phyloP scores from a whole-genome alignment of 2,329 filamentous ascomycete genomes.

The Claviceps maximensis region DNA sequence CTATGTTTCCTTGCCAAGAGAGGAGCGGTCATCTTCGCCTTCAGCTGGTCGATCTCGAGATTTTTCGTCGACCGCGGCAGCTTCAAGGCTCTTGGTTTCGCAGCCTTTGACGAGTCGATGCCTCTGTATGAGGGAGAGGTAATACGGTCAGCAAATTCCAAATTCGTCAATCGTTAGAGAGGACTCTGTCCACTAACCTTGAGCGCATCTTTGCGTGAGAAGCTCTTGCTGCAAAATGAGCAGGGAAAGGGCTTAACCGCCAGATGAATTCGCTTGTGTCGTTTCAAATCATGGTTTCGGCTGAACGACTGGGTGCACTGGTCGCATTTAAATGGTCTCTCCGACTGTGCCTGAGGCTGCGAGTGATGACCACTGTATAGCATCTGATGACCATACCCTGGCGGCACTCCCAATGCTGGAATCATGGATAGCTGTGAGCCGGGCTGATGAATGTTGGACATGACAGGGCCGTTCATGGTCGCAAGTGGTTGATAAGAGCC shows the following conservation, averaged over 20 bases:
- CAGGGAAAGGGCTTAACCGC: constrained; percentile 95
- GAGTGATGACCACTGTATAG: constrained; percentile 45
- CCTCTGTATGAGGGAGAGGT: constrained; percentile 27
- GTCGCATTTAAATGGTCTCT: constrained; percentile 90
- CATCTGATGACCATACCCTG: constrained; percentile 44
- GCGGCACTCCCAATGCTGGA: constrained; percentile 38
- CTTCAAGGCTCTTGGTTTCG: constrained; percentile 23
- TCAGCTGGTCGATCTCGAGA: constrained; percentile 4
- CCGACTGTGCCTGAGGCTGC: constrained; percentile 42
- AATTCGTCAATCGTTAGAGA: no score
- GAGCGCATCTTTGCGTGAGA: constrained; percentile 88
- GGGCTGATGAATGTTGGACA: constrained; percentile 68
- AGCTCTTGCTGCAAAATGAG: constrained; percentile 84
- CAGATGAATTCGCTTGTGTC: constrained; percentile 89
- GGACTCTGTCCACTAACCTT: constrained; percentile 51
- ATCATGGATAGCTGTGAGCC: constrained; percentile 60
- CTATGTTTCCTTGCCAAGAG: constrained; percentile 4
- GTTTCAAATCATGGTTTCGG: constrained; percentile 88
- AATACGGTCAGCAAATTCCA: not conserved
- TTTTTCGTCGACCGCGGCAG: constrained; percentile 11
- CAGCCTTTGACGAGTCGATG: constrained; percentile 54
- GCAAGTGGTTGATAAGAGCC: constrained; percentile 38
- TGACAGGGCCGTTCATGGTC: constrained; percentile 51
- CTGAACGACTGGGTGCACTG: constrained; percentile 90
- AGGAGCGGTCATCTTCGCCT: constrained; percentile 6